Conservation (phyloP, 768 basidiomycete genomes). For the Polyporus arcularius region DNA sequence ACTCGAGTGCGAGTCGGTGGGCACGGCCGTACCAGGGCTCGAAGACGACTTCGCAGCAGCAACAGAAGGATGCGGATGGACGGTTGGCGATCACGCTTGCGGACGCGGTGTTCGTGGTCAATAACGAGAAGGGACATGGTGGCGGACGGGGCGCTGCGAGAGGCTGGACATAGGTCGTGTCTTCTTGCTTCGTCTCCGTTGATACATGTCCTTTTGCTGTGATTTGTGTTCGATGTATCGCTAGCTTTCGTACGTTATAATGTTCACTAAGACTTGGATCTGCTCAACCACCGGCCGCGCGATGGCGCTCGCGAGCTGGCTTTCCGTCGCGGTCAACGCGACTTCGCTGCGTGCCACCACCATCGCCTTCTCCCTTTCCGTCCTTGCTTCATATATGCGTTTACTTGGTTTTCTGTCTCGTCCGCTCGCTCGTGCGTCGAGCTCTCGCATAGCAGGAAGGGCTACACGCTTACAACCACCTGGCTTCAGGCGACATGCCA, state of each 20-base stretch:
- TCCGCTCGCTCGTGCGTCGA: background rate
- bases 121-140: conserved; percentile 81
- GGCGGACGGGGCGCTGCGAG: conserved; percentile 76
- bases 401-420: background rate
- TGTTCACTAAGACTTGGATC: background rate
- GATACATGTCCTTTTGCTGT: background rate
- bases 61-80: conserved; percentile 53
- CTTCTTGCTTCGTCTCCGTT: background rate
- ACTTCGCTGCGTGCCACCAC: background rate
- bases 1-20: conserved; percentile 42
- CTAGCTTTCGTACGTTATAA: conserved; percentile 4
- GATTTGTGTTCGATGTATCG: conserved; percentile 7
- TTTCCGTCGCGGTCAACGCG: too few species aligned
- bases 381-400: conserved; percentile 5
- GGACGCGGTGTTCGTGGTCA: conserved; percentile 86
- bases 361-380: too few species aligned
- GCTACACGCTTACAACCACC: background rate
- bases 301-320: background rate
- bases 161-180: conserved; percentile 52
- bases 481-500: background rate
- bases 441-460: background rate
- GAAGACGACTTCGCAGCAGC: conserved; percentile 41
- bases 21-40: conserved; percentile 61
- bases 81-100: conserved; percentile 65
- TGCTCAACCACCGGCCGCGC: background rate